Evolutionary conservation across 495 filamentous ascomycete species (phyloP).

Genomic region (Aspergillus leporis): DNA sequence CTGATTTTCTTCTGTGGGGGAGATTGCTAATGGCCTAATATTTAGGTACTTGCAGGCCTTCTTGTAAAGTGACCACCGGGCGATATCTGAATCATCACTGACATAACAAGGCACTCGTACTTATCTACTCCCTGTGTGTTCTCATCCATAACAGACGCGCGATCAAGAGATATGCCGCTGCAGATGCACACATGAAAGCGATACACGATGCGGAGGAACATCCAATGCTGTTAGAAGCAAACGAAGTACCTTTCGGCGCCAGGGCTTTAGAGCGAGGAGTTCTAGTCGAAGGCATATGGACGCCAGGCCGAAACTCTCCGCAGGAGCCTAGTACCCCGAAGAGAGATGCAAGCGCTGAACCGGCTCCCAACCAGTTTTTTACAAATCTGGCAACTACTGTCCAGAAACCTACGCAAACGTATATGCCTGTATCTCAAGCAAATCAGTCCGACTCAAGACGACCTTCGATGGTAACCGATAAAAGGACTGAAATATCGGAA

Average conservation of each 20-base stretch:
- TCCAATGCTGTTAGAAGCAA: constrained; percentile 39
- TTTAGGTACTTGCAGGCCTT: constrained; percentile 42
- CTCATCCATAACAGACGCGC: constrained; percentile 61
- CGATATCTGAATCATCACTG: constrained; percentile 23
- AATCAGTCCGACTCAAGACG: constrained; percentile 7
- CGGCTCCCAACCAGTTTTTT: constrained; percentile 10
- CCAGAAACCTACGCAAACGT: constrained; percentile 9
- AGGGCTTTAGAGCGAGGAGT: constrained; percentile 85
- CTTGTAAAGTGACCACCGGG: constrained; percentile 40
- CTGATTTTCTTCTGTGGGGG: background rate
- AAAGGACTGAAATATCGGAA: constrained; percentile 8
- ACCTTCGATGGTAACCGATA: constrained; percentile 11
- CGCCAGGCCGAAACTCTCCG: constrained; percentile 46
- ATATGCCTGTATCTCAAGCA: constrained; percentile 1
- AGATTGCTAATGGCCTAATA: constrained; percentile 10
- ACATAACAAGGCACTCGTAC: constrained; percentile 46
- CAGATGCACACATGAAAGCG: constrained; percentile 64
- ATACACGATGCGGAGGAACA: constrained; percentile 36
- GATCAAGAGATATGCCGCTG: constrained; percentile 62
- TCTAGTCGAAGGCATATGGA: constrained; percentile 87
- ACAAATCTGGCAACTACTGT: background rate
- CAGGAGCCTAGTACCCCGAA: constrained; percentile 23
- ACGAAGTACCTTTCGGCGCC: constrained; percentile 84
- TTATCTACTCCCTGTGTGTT: constrained; percentile 46
- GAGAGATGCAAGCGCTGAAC: constrained; percentile 16